Conservation (phyloP, 2,329 filamentous ascomycete genomes). For the Chaetomiaceae sp. region DNA sequence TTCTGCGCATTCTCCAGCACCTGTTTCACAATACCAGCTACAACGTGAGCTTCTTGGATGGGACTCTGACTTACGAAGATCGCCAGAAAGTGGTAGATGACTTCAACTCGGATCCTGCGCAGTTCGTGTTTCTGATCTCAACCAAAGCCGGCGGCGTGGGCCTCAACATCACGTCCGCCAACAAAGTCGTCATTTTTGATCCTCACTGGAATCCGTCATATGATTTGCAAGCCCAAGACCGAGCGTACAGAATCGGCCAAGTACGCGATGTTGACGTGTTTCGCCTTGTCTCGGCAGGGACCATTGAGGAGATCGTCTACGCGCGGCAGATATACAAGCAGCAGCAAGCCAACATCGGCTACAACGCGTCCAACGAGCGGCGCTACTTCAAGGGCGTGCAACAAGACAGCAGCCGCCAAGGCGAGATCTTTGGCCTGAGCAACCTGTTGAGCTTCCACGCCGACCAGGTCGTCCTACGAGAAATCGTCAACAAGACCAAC, state of each 20-base stretch:
- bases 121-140: slow-evolving; percentile 94
- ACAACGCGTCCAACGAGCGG: slow-evolving; percentile 85
- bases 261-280: slow-evolving; percentile 92
- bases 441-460: slow-evolving; percentile 84
- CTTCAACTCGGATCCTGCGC: slow-evolving; percentile 81
- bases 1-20: slow-evolving; percentile 78
- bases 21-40: slow-evolving; percentile 87
- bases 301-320: slow-evolving; percentile 96
- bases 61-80: slow-evolving; percentile 76
- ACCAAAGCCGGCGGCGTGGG: slow-evolving; percentile 91
- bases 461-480: slow-evolving; percentile 75
- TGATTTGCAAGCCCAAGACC: slow-evolving; percentile 92
- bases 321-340: slow-evolving; percentile 98
- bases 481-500: slow-evolving; percentile 98
- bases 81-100: slow-evolving; percentile 78
- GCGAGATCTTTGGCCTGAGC: slow-evolving; percentile 85
- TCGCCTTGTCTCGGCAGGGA: slow-evolving; percentile 82
- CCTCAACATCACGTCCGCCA: slow-evolving; percentile 93
- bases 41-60: slow-evolving; percentile 86
- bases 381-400: slow-evolving; percentile 96
- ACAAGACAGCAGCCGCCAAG: slow-evolving; percentile 73
- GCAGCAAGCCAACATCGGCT: slow-evolving; percentile 96
- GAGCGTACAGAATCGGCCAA: slow-evolving; percentile 94
- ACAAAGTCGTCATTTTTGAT: slow-evolving; percentile 96
- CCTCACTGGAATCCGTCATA: slow-evolving; percentile 97